Conservation (phyloP, 441 rosid species). For the Aleurites moluccanus region DNA sequence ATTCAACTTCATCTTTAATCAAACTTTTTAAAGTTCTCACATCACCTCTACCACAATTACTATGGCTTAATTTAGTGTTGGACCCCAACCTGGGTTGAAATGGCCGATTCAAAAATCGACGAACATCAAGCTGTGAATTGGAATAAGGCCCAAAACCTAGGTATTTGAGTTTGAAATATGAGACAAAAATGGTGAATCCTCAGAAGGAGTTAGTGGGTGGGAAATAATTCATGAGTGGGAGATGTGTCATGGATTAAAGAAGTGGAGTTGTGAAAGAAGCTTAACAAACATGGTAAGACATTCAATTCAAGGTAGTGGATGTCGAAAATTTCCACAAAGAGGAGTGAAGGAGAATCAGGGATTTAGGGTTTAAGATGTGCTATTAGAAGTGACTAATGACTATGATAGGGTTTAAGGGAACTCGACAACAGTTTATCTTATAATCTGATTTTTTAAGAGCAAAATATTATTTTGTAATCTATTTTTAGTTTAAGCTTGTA, state of each 20-base stretch:
- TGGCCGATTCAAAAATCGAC: constrained; percentile 49
- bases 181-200: constrained; percentile 41
- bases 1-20: constrained; percentile 84
- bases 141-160: constrained; percentile 25
- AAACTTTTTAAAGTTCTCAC: constrained; percentile 62
- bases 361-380: constrained; percentile 13
- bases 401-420: constrained; percentile 22
- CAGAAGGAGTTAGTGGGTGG: constrained; percentile 32
- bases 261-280: constrained; percentile 55
- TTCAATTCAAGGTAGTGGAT: not conserved
- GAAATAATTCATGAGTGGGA: constrained; percentile 35
- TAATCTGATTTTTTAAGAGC: too few species aligned
- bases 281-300: constrained; percentile 42
- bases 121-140: constrained; percentile 23
- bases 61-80: constrained; percentile 27
- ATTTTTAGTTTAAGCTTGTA: too few species aligned
- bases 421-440: too few species aligned
- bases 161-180: constrained; percentile 43
- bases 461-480: too few species aligned
- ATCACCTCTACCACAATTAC: constrained; percentile 37
- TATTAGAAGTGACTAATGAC: not conserved
- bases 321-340: too few species aligned
- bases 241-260: constrained; percentile 39
- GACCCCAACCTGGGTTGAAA: constrained; percentile 31
- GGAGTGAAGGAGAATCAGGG: not conserved